Conservation (phyloP, 441 rosid species). For the Rhodomyrtus psidioides region DNA sequence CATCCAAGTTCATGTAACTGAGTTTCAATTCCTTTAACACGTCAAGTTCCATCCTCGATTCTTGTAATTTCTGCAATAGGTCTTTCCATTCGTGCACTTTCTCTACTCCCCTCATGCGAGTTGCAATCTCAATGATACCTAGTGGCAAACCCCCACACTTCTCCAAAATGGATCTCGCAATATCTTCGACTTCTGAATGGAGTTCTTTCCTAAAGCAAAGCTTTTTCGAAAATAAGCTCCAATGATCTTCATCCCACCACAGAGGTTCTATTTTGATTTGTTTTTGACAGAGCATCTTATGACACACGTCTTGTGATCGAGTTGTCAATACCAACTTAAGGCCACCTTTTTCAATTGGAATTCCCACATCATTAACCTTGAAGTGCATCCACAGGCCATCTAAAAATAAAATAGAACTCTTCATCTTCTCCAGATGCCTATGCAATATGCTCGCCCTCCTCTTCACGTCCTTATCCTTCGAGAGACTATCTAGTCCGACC, state of each 20-base stretch:
- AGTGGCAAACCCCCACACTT: not conserved
- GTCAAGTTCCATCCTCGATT: accelerated
- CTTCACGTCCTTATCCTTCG: not conserved
- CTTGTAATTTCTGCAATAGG: accelerated
- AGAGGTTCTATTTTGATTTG: accelerated
- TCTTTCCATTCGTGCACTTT: not conserved
- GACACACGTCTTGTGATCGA: not conserved
- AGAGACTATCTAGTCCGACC: not conserved
- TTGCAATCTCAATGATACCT: not conserved
- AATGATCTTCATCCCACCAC: accelerated
- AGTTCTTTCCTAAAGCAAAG: not conserved
- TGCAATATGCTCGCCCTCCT: not conserved
- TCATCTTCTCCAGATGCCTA: accelerated
- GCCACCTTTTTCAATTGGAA: not conserved
- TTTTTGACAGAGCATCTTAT: not conserved
- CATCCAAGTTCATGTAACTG: accelerated
- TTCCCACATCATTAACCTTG: not conserved
- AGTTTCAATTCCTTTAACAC: not conserved
- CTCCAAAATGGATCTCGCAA: accelerated
- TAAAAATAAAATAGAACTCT: accelerated
- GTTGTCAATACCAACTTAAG: not conserved
- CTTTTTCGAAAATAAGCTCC: accelerated
- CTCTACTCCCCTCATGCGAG: not conserved
- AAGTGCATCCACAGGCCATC: not conserved
- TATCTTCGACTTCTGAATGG: accelerated